Evolutionary conservation across 169 alveolate species (phyloP).

Genomic region (Plasmodium gonderi): DNA sequence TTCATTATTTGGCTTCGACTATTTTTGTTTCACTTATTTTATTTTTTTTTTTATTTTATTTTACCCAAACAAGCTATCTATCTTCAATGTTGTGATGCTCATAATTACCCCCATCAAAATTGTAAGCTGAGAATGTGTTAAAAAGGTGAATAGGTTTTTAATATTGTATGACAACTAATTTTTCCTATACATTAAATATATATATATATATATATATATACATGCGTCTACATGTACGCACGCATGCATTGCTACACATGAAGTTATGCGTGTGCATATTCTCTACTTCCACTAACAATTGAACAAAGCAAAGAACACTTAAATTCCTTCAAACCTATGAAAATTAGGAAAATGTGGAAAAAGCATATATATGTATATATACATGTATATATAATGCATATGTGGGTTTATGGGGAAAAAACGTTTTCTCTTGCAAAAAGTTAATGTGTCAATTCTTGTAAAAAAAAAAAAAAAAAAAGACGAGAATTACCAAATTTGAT

Average conservation of each 20-base stretch:
- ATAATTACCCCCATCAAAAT: constrained; percentile 50
- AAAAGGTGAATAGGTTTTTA: neutral
- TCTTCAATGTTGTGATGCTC: constrained; percentile 43
- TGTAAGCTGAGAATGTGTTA: constrained; percentile 11
- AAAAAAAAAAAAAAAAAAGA: neutral
- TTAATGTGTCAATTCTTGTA: neutral
- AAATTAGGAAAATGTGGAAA: neutral
- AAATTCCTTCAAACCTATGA: constrained; percentile 40
- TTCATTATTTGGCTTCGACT: neutral
- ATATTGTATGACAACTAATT: neutral
- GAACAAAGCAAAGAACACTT: constrained; percentile 25
- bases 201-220: neutral
- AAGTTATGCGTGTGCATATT: neutral
- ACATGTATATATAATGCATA: neutral
- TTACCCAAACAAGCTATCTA: constrained; percentile 65
- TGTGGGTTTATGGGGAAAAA: neutral
- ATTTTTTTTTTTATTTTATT: neutral
- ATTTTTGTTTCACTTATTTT: neutral
- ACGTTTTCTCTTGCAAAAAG: neutral
- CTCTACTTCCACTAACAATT: constrained; percentile 19
- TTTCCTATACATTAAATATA: too few relatives aligned
- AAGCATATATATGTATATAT: neutral
- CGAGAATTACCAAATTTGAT: constrained; percentile 41
- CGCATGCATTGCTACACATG: neutral
- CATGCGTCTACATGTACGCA: neutral